phyloP scores from a whole-genome alignment of 164 flowering plant genomes.

The Liriodendron chinense region DNA sequence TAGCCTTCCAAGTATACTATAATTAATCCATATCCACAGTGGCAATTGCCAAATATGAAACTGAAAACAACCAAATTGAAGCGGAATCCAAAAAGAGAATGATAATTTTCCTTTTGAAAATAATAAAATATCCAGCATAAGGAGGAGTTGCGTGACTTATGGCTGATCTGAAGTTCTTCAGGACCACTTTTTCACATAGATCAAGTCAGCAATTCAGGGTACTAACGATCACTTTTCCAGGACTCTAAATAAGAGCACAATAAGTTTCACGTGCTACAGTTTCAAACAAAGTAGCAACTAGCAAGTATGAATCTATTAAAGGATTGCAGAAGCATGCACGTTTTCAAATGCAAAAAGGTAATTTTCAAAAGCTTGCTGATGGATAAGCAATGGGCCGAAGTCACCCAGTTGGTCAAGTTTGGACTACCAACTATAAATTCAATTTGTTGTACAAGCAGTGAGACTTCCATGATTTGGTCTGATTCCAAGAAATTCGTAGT shows the following conservation, averaged over 20 bases:
- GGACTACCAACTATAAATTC: not conserved
- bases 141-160: too few species aligned
- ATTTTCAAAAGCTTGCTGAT: not conserved
- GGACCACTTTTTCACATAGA: too few species aligned
- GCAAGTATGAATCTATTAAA: not conserved
- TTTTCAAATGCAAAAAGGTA: not conserved
- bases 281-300: not conserved
- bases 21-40: too few species aligned
- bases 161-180: too few species aligned
- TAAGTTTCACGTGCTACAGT: not conserved
- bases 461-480: not conserved
- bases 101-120: too few species aligned
- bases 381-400: not conserved
- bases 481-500: not conserved
- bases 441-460: not conserved
- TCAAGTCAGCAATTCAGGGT: too few species aligned
- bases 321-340: not conserved
- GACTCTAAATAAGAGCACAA: not conserved
- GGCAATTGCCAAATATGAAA: too few species aligned
- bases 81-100: too few species aligned
- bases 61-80: too few species aligned
- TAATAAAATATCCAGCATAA: too few species aligned
- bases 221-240: too few species aligned
- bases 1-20: too few species aligned
- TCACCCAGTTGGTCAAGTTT: not conserved